Percentiles rank a stretch among this genome's conserved stretches.
phyloP scores from a whole-genome alignment of 352 stramenopile genomes.

The Phytophthora brassicae region DNA sequence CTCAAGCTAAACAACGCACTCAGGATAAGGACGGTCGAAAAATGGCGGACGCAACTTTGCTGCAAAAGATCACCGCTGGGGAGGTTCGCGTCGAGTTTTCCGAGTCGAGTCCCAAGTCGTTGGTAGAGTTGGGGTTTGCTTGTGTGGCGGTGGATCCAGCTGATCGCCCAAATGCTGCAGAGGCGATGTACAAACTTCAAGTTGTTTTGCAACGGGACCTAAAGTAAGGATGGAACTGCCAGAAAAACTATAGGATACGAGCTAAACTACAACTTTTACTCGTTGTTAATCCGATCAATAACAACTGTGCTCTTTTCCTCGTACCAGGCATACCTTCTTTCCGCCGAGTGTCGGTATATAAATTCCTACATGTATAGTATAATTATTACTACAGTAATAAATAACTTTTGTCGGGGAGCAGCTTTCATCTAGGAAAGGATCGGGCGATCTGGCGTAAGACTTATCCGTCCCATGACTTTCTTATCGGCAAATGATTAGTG shows the following conservation, averaged over 20 bases:
- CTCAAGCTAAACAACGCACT: slow-evolving; percentile 33
- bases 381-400: too few relatives aligned
- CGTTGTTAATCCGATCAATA: too few relatives aligned
- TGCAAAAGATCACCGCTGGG: slow-evolving; percentile 21
- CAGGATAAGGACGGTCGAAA: slow-evolving; percentile 1
- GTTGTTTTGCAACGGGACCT: slow-evolving; percentile 1
- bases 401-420: too few relatives aligned
- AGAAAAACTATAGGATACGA: background rate
- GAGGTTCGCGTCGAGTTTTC: slow-evolving; percentile 20
- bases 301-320: too few relatives aligned
- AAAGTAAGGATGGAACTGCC: background rate
- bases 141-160: slow-evolving; percentile 27
- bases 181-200: slow-evolving; percentile 29
- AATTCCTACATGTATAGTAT: too few relatives aligned
- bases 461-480: background rate
- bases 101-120: slow-evolving; percentile 6
- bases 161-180: slow-evolving; percentile 17
- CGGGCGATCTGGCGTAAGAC: background rate
- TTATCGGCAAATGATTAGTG: too few relatives aligned
- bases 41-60: slow-evolving; percentile 10
- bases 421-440: background rate
- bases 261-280: background rate
- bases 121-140: slow-evolving; percentile 13
- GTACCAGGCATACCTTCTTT: too few relatives aligned
- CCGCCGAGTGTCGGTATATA: too few relatives aligned